These are phyloP conservation scores for Globisporangium megalacanthum DNA, from an alignment of 352 stramenopile species.

Conservation along the genomic window DNA sequence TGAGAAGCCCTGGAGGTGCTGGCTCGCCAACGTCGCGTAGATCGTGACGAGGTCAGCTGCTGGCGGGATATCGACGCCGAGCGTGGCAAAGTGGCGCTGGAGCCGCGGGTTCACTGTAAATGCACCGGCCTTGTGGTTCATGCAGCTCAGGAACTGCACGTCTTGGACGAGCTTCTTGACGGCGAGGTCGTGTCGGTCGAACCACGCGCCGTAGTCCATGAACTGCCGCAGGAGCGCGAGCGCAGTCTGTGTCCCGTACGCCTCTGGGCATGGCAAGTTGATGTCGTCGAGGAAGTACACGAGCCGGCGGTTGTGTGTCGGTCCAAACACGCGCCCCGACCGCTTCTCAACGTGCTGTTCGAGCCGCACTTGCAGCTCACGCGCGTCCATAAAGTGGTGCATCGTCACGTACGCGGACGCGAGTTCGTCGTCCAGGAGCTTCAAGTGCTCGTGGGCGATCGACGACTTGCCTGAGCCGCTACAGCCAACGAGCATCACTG, in stretches of 20 bases:
- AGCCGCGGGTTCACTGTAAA: conserved; percentile 86
- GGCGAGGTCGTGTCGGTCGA: conserved; percentile 81
- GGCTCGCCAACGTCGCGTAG: conserved; percentile 56
- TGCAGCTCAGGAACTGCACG: conserved; percentile 80
- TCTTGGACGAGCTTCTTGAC: conserved; percentile 89
- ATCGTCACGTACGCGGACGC: conserved; percentile 57
- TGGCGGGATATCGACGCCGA: conserved; percentile 65
- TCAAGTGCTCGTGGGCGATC: conserved; percentile 70
- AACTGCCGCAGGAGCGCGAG: conserved; percentile 87
- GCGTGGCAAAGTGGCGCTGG: conserved; percentile 85
- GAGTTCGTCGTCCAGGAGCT: conserved; percentile 56
- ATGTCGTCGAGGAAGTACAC: conserved; percentile 91
- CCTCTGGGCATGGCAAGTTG: conserved; percentile 86
- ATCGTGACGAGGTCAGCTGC: conserved; percentile 64
- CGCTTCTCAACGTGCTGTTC: conserved; percentile 86
- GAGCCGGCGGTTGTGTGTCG: conserved; percentile 68
- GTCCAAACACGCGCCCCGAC: conserved; percentile 79
- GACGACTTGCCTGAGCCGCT: conserved; percentile 85
- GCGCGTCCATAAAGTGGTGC: conserved; percentile 87
- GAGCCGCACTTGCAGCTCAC: conserved; percentile 67
- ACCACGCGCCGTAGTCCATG: conserved; percentile 91
- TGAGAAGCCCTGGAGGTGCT: conserved; percentile 67
- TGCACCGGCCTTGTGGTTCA: conserved; percentile 90
- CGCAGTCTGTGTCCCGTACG: conserved; percentile 88
- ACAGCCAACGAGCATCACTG: conserved; percentile 76